Percentiles rank a stretch among this genome's conserved stretches.
These are phyloP conservation scores for Sicyos baderoa DNA, from an alignment of 306 rosid species.

Conservation along the genomic window DNA sequence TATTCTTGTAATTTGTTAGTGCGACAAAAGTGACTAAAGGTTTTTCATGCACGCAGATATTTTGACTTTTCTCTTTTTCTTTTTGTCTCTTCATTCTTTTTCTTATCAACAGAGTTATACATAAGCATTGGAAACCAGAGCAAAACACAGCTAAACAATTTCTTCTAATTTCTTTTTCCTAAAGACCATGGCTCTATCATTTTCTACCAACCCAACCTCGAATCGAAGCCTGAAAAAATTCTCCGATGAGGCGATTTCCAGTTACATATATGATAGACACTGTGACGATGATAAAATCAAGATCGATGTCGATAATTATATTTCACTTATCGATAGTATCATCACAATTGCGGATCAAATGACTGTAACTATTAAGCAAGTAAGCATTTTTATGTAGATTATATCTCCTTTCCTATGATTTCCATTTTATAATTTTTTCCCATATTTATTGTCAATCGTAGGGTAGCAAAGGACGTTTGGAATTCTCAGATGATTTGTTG, in stretches of 20 bases:
- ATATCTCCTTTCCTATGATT: not conserved
- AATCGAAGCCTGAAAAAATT: not conserved
- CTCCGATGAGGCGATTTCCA: not conserved
- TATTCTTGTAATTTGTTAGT: not conserved
- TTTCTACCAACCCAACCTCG: not conserved
- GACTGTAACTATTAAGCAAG: not conserved
- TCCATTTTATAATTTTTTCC: not conserved
- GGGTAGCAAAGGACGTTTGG: not conserved
- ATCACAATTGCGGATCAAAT: not conserved
- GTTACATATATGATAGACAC: not conserved
- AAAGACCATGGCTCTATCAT: not conserved
- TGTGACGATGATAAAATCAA: not conserved
- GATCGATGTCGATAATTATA: not conserved
- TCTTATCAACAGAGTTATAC: not conserved
- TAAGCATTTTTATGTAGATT: not conserved
- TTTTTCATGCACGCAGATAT: not conserved
- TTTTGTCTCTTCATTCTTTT: not conserved
- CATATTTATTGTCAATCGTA: not conserved
- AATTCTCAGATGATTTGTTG: not conserved
- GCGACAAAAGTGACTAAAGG: not conserved
- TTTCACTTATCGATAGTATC: not conserved
- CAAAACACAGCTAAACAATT: not conserved
- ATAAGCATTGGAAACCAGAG: not conserved
- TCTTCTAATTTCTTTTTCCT: not conserved
- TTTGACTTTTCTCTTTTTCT: not conserved